These are phyloP conservation scores for Aurantiochytrium sp. DNA, from an alignment of 108 stramenopile species.

Conservation along the genomic window DNA sequence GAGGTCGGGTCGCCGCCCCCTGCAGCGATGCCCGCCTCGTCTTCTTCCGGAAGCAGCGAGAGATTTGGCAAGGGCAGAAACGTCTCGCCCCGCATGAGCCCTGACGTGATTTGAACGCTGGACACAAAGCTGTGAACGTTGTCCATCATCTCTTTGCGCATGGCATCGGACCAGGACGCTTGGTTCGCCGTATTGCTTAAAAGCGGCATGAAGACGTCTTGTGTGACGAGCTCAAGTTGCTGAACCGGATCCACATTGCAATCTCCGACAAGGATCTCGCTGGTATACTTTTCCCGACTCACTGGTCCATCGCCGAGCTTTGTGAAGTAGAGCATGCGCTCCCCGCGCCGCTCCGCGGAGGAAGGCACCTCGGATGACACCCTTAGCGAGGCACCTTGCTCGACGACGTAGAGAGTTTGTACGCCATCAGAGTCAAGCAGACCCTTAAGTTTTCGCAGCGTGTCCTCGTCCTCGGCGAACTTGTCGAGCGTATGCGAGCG, in stretches of 20 bases:
- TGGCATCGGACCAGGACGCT: background rate
- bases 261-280: constrained; percentile 20
- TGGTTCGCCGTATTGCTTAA: background rate
- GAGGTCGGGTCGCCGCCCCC: background rate
- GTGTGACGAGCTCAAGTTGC: constrained; percentile 19
- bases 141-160: constrained; percentile 32
- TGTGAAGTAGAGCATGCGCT: constrained; percentile 1
- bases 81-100: constrained; percentile 31
- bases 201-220: constrained; percentile 15
- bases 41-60: background rate
- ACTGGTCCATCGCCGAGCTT: background rate
- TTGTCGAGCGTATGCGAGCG: background rate
- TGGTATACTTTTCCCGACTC: background rate
- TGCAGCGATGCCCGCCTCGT: background rate
- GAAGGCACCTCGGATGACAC: constrained; percentile 11
- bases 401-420: background rate
- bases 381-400: background rate
- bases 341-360: background rate
- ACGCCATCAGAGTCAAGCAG: background rate
- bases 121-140: constrained; percentile 27
- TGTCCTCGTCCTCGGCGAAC: background rate
- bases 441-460: background rate
- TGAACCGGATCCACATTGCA: background rate
- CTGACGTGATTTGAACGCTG: constrained; percentile 37
- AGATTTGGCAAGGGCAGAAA: constrained; percentile 30